Evolutionary conservation across 306 rosid species (phyloP), one percentile per base, ranked within the genome.

Genomic region (Fragaria vesca): DNA sequence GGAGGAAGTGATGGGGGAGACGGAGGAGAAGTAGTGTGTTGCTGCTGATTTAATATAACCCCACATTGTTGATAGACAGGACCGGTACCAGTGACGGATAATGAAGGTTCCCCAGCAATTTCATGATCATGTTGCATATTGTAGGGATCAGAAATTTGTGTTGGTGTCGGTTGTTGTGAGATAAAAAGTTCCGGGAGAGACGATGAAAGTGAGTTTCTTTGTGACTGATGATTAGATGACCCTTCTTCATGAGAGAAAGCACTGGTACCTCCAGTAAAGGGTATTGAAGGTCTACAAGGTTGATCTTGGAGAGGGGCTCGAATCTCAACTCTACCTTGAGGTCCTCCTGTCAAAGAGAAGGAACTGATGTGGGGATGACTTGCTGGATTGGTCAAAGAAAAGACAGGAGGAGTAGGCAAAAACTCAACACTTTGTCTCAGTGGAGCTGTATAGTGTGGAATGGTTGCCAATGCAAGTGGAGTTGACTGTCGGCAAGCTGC

Each of bases 291-390:
- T 73, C 90, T 77, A 79, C 63, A 88, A 68, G 88, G 83, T 66
- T 79, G 90, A 82, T 91, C 97, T 15, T 93, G 98, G 50, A 91
- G 88, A 7, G 91, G 93, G 28, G 87, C 78, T 15, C 91, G 91
- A 32, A 88, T 75, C 71, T 74, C 83, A 51, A 84, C 67, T n/a
- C 81, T 76, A 52, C 83, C 69, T 81, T 79, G 91, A 71, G 74
- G 79, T 61, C 71, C 86, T 79, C 75, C 82, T 2, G 55, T 52
- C 9, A 85, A 48, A 54, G 89, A 61, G 70, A 83, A 46, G 67
- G 90, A 81, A 79, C 83, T 66, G 40, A 84, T 71, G 48, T 28
- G 77, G 51, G 84, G 83, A 0, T 79, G 87, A 65, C 88, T 84
- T 60, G 86, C 26, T 50, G 83, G 61, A 74, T 57, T 72, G 80